Evolutionary conservation across 805 yeast species (phyloP), one percentile per base, ranked within the genome.

Genomic region (Metschnikowia amazonensis): DNA sequence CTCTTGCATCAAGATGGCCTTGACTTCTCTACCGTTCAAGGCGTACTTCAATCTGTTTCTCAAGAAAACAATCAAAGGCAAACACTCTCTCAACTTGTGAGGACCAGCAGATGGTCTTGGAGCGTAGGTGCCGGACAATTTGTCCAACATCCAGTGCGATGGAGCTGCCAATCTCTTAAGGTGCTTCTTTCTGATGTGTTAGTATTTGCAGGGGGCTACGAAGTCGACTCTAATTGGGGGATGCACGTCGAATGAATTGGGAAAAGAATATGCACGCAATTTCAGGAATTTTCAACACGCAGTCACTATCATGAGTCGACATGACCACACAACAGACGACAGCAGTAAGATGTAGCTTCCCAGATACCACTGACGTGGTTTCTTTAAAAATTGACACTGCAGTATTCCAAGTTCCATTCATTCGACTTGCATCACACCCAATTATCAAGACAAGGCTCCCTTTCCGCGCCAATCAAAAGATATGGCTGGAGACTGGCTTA

Each of bases 71-170:
- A 92, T 82, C 77, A 90, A 84, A 72, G 98, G 98, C 70, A 90
- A 85, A 56, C 96, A 90, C 81, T 90, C 98, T 77, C 97, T 85
- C 74, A 90, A 83, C 79, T 92, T 94, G 83, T 92, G 99, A 74
- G 99, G 99, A 82, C 99, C 99, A 65, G 96, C 85, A 58, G 97
- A 89, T 72, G 98, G 96, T 81, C 98, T 89, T 81, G 99, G 99
- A 59, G 99, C 99, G 76, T 94, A 94, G 70, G 88, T 81, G 75
- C 99, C 99, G 72, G 97, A 87, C 80, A 94, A 82, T 81, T 94
- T 94, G 95, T 95, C 99, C 82, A 94, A 88, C 95, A 94, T 87
- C 99, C 99, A 94, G 86, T 94, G 99, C 82, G 90, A 86, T 83
- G 99, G 99, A 76, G 99, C 99, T 76, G 98, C 97, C 79, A 92